phyloP scores from a whole-genome alignment of 73 alveolate species.

The Paramecium biaurelia region DNA sequence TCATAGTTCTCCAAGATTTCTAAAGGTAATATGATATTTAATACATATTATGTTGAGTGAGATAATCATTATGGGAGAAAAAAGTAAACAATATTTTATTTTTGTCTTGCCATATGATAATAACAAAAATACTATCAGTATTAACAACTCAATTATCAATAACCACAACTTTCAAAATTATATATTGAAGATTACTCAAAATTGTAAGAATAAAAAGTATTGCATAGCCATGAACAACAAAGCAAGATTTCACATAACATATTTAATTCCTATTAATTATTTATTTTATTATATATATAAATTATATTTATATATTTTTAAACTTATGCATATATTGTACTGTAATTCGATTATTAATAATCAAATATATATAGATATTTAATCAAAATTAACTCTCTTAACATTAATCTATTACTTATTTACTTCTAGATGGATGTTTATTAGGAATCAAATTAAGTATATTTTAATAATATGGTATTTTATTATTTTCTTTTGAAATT shows the following conservation, averaged over 20 bases:
- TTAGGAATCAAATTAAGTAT: neutral
- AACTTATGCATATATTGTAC: too few species aligned
- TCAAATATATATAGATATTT: neutral
- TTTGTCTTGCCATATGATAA: neutral
- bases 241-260: conserved; percentile 21
- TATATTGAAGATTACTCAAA: neutral
- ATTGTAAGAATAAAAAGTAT: neutral
- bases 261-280: neutral
- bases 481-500: conserved; percentile 32
- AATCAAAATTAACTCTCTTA: neutral
- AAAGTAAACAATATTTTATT: neutral
- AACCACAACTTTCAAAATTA: conserved; percentile 8
- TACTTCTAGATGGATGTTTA: conserved; percentile 24
- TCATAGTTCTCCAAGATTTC: neutral
- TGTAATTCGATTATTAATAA: neutral
- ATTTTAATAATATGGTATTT: neutral
- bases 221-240: neutral
- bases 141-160: neutral
- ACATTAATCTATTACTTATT: neutral
- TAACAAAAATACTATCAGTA: neutral
- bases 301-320: too few species aligned
- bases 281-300: neutral
- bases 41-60: neutral
- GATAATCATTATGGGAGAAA: neutral
- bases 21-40: neutral